Percentiles rank a stretch among this genome's conserved stretches.
These are phyloP conservation scores for Moricandia arvensis DNA, from an alignment of 345 rosid genomes.

Conservation along the genomic window DNA sequence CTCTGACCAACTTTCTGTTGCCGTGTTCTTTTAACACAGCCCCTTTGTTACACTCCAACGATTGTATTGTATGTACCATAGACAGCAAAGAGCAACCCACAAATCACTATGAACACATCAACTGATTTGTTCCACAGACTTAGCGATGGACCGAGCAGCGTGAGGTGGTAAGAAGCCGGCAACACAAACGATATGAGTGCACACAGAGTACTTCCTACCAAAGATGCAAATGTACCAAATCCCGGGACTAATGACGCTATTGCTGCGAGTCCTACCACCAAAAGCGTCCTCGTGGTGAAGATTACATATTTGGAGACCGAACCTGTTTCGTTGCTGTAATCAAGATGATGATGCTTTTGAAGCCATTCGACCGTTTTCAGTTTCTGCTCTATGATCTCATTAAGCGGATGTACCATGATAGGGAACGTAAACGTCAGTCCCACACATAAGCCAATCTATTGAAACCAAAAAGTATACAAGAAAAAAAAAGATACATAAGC, in stretches of 20 bases:
- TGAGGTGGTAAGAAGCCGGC: conserved; percentile 76
- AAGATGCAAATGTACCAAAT: conserved; percentile 66
- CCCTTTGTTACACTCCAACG: conserved; percentile 43
- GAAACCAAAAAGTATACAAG: conserved; percentile 4
- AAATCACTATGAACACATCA: conserved; percentile 55
- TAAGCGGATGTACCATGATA: conserved; percentile 78
- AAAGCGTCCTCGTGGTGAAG: conserved; percentile 47
- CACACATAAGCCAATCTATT: conserved; percentile 84
- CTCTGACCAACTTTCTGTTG: background rate
- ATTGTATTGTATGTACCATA: conserved; percentile 72
- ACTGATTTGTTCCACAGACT: conserved; percentile 53
- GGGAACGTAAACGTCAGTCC: conserved; percentile 85
- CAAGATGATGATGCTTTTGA: conserved; percentile 32
- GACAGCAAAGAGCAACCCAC: conserved; percentile 66
- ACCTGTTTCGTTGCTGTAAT: conserved; percentile 30
- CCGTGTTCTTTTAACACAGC: background rate
- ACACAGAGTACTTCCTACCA: conserved; percentile 79
- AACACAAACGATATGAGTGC: conserved; percentile 80
- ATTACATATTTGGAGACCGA: conserved; percentile 40
- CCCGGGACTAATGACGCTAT: conserved; percentile 76
- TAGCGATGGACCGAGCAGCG: conserved; percentile 59
- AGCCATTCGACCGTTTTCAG: conserved; percentile 46
- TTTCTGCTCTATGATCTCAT: conserved; percentile 82
- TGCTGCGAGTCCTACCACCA: conserved; percentile 58
- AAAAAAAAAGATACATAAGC: background rate